Conservation (phyloP, 805 yeast genomes). For the Starmerella vaccinii region DNA sequence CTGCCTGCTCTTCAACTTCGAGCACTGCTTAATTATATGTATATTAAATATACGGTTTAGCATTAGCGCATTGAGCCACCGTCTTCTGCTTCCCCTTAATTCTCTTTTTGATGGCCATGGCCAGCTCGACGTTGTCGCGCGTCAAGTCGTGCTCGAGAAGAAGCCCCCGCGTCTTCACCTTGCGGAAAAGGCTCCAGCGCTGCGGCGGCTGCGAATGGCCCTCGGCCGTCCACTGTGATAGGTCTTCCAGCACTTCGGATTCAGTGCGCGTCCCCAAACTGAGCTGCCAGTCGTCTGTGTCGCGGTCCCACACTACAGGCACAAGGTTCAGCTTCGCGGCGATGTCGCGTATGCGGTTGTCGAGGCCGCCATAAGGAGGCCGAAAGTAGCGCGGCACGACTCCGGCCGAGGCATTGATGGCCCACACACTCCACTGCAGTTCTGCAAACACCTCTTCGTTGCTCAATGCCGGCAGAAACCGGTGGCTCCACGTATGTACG, state of each 20-base stretch:
- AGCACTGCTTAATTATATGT: too few species aligned
- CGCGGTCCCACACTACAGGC: conserved; percentile 83
- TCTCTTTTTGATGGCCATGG: conserved; percentile 5
- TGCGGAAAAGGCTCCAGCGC: conserved; percentile 10
- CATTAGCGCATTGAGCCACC: conserved; percentile 18
- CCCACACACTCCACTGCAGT: conserved; percentile 93
- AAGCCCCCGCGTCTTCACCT: conserved; percentile 39
- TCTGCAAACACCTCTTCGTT: conserved; percentile 83
- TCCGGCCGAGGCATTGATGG: conserved; percentile 86
- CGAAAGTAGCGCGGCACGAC: conserved; percentile 88
- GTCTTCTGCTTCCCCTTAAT: conserved; percentile 15
- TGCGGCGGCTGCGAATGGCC: neutral
- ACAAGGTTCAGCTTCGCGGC: conserved; percentile 78
- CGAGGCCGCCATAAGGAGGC: conserved; percentile 95
- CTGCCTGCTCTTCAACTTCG: too few species aligned
- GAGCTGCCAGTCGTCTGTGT: conserved; percentile 84
- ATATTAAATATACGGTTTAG: neutral
- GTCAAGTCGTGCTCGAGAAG: conserved; percentile 82
- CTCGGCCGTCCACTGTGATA: conserved; percentile 40
- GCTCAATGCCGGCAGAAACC: conserved; percentile 62
- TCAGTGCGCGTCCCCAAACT: conserved; percentile 43
- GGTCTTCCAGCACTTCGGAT: conserved; percentile 45
- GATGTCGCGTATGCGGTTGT: conserved; percentile 71
- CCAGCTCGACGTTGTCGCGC: conserved; percentile 57
- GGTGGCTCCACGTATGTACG: conserved; percentile 89